phyloP scores from a whole-genome alignment of 208 protist species.

The Crithidia brevicula region DNA sequence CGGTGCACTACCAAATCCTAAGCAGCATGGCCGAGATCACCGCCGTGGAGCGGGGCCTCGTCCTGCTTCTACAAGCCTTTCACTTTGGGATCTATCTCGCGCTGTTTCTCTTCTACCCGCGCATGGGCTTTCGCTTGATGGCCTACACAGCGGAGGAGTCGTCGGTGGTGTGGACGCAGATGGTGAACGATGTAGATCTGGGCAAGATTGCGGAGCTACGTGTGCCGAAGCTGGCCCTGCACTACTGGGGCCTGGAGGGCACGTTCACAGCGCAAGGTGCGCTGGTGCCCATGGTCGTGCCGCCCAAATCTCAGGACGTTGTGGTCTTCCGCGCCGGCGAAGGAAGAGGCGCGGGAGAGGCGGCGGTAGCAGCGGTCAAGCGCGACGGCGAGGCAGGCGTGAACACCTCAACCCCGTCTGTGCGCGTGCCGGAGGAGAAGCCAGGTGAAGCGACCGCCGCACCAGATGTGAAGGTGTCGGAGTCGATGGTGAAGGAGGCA shows the following conservation, averaged over 20 bases:
- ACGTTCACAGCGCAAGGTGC: conserved; percentile 34
- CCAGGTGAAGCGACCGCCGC: too few species aligned
- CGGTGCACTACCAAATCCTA: conserved; percentile 66
- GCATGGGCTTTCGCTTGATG: conserved; percentile 77
- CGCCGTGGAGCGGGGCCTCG: conserved; percentile 49
- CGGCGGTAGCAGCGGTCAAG: neutral
- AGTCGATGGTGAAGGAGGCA: too few species aligned
- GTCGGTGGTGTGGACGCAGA: conserved; percentile 85
- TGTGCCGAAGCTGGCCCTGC: conserved; percentile 53
- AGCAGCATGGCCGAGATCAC: conserved; percentile 67
- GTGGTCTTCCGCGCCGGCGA: neutral
- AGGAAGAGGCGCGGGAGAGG: too few species aligned
- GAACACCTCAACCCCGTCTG: too few species aligned
- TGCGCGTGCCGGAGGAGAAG: too few species aligned
- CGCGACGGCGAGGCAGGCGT: too few species aligned
- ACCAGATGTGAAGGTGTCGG: too few species aligned
- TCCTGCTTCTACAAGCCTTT: conserved; percentile 48
- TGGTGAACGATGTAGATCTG: conserved; percentile 84
- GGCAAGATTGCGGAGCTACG: conserved; percentile 61
- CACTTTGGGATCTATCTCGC: conserved; percentile 57
- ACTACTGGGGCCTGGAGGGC: conserved; percentile 67
- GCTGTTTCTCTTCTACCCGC: conserved; percentile 65
- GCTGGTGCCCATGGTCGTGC: conserved; percentile 24
- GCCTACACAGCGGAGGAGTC: conserved; percentile 83
- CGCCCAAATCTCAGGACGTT: conserved; percentile 6